Conservation (phyloP, 2,329 filamentous ascomycete genomes). For the Sporothrix humicola region DNA sequence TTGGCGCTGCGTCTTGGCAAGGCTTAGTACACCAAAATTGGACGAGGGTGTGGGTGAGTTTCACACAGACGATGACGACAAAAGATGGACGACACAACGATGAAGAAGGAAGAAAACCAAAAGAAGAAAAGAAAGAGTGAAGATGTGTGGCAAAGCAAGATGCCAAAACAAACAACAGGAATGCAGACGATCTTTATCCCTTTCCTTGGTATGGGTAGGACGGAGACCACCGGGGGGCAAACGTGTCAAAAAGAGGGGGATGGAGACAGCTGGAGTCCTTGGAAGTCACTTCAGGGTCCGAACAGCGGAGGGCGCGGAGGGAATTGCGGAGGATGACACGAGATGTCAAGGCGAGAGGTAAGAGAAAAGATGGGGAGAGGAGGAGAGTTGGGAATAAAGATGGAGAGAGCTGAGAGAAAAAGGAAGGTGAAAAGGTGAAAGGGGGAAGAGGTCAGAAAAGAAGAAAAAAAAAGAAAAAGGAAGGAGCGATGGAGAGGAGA, state of each 20-base stretch:
- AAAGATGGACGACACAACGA: background rate
- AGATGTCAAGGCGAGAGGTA: background rate
- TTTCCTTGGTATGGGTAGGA: constrained; percentile 5
- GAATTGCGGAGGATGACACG: background rate
- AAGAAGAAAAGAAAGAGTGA: background rate
- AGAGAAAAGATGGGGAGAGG: background rate
- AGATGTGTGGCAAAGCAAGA: too few species aligned
- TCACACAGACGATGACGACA: background rate
- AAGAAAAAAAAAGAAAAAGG: background rate
- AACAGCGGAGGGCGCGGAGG: background rate
- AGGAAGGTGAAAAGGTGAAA: constrained; percentile 2
- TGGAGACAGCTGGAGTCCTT: background rate
- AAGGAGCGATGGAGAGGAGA: background rate
- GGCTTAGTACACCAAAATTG: background rate
- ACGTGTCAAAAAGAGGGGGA: constrained; percentile 2
- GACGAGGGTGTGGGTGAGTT: constrained; percentile 17
- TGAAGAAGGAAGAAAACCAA: background rate
- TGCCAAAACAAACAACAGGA: background rate
- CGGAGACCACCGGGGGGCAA: background rate
- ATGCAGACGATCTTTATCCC: constrained; percentile 24
- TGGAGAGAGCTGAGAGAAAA: constrained; percentile 16
- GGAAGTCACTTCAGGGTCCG: background rate
- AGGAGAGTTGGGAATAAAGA: background rate
- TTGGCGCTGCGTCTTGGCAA: background rate
- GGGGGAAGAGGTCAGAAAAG: background rate